These are phyloP conservation scores for Cyberlindnera maclurae DNA, from an alignment of 805 yeast genomes.

Conservation along the genomic window DNA sequence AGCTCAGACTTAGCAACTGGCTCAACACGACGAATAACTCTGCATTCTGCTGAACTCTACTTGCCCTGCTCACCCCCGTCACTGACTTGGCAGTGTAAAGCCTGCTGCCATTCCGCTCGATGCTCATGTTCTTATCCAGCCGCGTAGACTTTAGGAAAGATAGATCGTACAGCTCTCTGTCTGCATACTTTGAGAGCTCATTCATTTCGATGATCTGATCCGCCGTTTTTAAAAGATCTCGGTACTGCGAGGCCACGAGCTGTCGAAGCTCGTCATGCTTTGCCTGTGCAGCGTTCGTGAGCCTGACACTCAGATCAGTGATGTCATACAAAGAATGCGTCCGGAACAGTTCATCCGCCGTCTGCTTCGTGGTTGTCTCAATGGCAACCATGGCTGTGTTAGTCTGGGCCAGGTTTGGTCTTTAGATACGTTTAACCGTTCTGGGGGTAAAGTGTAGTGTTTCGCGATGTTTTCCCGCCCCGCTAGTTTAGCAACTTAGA, in stretches of 20 bases:
- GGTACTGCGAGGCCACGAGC: constrained; percentile 21
- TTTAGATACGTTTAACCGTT: too few species aligned
- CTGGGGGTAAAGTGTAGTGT: too few species aligned
- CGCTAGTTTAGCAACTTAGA: too few species aligned
- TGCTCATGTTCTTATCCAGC: constrained; percentile 8
- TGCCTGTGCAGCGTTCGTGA: constrained; percentile 3
- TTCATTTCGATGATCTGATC: constrained; percentile 22
- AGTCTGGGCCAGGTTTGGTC: too few species aligned
- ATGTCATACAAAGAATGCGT: constrained; percentile 7
- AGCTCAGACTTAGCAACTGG: constrained; percentile 10
- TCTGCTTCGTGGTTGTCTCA: neutral
- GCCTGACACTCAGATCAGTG: constrained; percentile 6
- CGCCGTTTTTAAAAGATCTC: constrained; percentile 22
- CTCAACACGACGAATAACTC: constrained; percentile 12
- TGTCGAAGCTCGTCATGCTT: constrained; percentile 18
- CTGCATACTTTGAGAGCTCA: constrained; percentile 12
- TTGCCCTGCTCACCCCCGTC: neutral
- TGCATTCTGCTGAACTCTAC: constrained; percentile 6
- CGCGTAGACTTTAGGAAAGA: constrained; percentile 14
- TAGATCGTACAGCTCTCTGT: constrained; percentile 16
- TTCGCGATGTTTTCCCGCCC: too few species aligned
- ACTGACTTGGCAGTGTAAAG: neutral
- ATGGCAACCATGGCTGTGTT: too few species aligned
- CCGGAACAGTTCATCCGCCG: constrained; percentile 5
- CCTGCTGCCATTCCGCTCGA: constrained; percentile 12